Conservation (phyloP, 768 basidiomycete genomes). For the Lactarius vividus region DNA sequence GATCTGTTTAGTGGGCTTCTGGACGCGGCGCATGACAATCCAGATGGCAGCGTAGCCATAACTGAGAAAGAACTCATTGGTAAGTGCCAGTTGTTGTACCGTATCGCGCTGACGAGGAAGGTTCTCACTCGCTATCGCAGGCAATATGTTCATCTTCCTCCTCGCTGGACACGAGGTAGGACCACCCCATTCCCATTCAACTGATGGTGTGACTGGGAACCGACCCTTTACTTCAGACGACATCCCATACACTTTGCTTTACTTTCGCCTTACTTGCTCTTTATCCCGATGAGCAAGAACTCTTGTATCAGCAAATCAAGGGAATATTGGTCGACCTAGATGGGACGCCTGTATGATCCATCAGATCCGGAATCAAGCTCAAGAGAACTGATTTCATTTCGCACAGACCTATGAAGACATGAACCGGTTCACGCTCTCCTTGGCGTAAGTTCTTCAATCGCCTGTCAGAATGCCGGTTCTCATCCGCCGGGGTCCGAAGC, state of each 20-base stretch:
- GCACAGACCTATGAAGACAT: slow-evolving; percentile 30
- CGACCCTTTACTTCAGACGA: slow-evolving; percentile 32
- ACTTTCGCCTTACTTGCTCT: slow-evolving; percentile 43
- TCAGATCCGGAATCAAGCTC: not conserved
- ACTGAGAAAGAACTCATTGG: slow-evolving; percentile 30
- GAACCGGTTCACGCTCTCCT: slow-evolving; percentile 21
- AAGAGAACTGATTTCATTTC: not conserved
- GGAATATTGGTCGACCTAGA: slow-evolving; percentile 35
- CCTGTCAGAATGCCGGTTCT: not conserved
- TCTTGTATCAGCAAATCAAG: slow-evolving; percentile 38
- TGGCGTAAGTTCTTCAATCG: slow-evolving; percentile 22
- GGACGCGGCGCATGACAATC: slow-evolving; percentile 24
- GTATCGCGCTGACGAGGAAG: not conserved
- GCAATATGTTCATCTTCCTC: slow-evolving; percentile 35
- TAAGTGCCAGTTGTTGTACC: not conserved
- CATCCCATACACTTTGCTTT: slow-evolving; percentile 39
- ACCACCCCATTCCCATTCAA: not conserved
- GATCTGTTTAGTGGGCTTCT: slow-evolving; percentile 33
- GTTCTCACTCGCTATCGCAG: not conserved
- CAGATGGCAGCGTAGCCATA: slow-evolving; percentile 20
- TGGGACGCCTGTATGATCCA: slow-evolving; percentile 14
- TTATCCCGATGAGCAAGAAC: slow-evolving; percentile 43
- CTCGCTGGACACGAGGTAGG: slow-evolving; percentile 37
- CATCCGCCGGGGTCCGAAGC: slow-evolving; percentile 30
- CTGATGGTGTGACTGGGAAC: not conserved